Conservation (phyloP, 805 yeast genomes). For the Candida wancherniae region DNA sequence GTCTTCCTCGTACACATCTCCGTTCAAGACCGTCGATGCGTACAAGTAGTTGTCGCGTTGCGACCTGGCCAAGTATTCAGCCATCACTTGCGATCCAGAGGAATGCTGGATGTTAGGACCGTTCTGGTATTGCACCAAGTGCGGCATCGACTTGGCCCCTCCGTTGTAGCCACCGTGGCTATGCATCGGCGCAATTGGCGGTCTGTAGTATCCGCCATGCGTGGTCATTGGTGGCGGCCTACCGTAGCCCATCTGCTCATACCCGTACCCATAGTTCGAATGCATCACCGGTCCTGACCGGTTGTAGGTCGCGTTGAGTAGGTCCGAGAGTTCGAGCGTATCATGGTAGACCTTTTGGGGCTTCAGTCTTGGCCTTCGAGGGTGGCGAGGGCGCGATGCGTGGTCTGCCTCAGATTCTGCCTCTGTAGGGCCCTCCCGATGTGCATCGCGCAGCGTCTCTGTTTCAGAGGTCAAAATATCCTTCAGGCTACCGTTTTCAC, state of each 20-base stretch:
- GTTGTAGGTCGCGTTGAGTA: slow-evolving; percentile 8
- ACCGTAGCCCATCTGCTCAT: too few relatives aligned
- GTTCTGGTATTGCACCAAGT: not conserved
- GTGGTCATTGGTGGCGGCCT: too few relatives aligned
- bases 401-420: too few relatives aligned
- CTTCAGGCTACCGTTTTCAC: too few relatives aligned
- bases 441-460: too few relatives aligned
- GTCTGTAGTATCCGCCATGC: too few relatives aligned
- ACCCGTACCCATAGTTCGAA: slow-evolving; percentile 6
- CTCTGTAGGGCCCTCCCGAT: too few relatives aligned
- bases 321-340: slow-evolving; percentile 8
- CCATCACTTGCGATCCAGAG: slow-evolving; percentile 71
- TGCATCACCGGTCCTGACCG: too few relatives aligned
- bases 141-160: not conserved
- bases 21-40: slow-evolving; percentile 18
- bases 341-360: slow-evolving; percentile 11
- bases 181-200: too few relatives aligned
- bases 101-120: too few relatives aligned
- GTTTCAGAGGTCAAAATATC: too few relatives aligned
- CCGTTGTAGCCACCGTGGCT: too few relatives aligned
- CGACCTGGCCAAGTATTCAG: slow-evolving; percentile 69
- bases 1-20: not conserved
- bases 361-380: slow-evolving; percentile 3
- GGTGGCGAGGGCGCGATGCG: not conserved
- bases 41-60: slow-evolving; percentile 58